Percentiles rank a stretch among this genome's conserved stretches.
Evolutionary conservation across 1,139 yeast genomes (phyloP).

Genomic region (Candida sojae): DNA sequence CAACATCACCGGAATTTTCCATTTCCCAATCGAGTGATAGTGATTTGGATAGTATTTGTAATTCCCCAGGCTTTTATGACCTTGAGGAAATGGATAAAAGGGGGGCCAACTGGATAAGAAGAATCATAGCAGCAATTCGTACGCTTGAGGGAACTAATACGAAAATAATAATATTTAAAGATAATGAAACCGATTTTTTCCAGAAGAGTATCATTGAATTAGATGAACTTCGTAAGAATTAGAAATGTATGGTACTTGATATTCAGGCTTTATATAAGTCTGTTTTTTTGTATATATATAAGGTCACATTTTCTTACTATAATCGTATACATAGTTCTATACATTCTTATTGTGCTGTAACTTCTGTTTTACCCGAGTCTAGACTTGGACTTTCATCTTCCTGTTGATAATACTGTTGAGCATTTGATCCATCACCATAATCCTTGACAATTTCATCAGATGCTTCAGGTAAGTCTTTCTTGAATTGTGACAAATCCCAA

Average conservation of each 20-base stretch:
- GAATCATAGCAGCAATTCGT: constrained; percentile 38
- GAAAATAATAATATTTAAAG: constrained; percentile 37
- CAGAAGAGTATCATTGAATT: constrained; percentile 15
- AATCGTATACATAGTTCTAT: not conserved
- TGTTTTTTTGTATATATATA: not conserved
- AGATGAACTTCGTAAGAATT: constrained; percentile 10
- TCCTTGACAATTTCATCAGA: constrained; percentile 48
- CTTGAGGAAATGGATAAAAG: constrained; percentile 44
- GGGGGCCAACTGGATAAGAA: constrained; percentile 52
- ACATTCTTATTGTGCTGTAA: constrained; percentile 5
- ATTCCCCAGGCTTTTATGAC: constrained; percentile 19
- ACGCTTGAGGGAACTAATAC: constrained; percentile 42
- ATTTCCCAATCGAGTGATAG: constrained; percentile 2
- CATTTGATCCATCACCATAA: constrained; percentile 49
- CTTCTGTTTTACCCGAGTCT: constrained; percentile 3
- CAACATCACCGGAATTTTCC: constrained; percentile 1
- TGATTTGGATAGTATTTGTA: constrained; percentile 13
- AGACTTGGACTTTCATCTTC: constrained; percentile 8
- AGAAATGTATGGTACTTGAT: not conserved
- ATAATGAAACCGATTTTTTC: constrained; percentile 37
- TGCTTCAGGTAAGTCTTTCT: constrained; percentile 45
- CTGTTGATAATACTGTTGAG: constrained; percentile 25
- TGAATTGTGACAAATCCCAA: constrained; percentile 72
- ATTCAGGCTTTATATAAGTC: not conserved
- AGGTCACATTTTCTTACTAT: not conserved